A percentile compares a stretch with the other conserved stretches of the same genome.
phyloP scores from a whole-genome alignment of 495 filamentous ascomycete species.

The Penicillium cosmopolitanum region DNA sequence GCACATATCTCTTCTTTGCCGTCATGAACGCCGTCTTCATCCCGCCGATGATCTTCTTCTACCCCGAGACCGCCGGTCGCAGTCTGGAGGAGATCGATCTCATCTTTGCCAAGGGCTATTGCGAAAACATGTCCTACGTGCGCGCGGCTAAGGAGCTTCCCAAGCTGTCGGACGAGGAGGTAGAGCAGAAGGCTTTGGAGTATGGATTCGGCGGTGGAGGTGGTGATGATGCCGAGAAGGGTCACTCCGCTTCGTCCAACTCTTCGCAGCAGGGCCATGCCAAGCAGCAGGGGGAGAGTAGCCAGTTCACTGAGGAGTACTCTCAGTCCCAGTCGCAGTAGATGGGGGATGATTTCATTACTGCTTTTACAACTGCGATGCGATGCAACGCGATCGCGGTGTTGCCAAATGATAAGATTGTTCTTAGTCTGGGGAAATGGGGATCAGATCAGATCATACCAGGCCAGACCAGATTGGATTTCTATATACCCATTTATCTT shows the following conservation, averaged over 20 bases:
- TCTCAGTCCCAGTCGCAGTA: neutral
- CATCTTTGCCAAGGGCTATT: constrained; percentile 77
- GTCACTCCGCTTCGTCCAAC: constrained; percentile 12
- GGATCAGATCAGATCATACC: neutral
- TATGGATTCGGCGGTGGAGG: constrained; percentile 57
- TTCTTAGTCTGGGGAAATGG: neutral
- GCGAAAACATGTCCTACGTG: constrained; percentile 77
- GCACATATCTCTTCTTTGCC: constrained; percentile 81
- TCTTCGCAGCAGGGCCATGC: constrained; percentile 17
- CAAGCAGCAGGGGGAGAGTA: constrained; percentile 8
- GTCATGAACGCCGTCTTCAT: constrained; percentile 70
- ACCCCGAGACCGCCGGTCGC: constrained; percentile 71
- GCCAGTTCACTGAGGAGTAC: neutral
- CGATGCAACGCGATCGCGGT: neutral
- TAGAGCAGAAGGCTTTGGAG: constrained; percentile 63
- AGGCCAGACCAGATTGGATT: neutral
- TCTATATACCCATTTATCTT: neutral
- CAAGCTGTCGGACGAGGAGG: constrained; percentile 61
- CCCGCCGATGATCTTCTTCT: constrained; percentile 76
- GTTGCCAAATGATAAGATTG: too few relatives aligned
- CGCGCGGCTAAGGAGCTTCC: constrained; percentile 71
- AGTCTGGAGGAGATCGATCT: constrained; percentile 81
- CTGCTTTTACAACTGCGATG: too few relatives aligned
- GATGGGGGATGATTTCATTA: too few relatives aligned
- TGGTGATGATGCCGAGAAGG: constrained; percentile 38